Evolutionary conservation across 2,329 filamentous ascomycete species (phyloP), one percentile per base, ranked within the genome.

Genomic region (Lecanoromycetidae sp.): DNA sequence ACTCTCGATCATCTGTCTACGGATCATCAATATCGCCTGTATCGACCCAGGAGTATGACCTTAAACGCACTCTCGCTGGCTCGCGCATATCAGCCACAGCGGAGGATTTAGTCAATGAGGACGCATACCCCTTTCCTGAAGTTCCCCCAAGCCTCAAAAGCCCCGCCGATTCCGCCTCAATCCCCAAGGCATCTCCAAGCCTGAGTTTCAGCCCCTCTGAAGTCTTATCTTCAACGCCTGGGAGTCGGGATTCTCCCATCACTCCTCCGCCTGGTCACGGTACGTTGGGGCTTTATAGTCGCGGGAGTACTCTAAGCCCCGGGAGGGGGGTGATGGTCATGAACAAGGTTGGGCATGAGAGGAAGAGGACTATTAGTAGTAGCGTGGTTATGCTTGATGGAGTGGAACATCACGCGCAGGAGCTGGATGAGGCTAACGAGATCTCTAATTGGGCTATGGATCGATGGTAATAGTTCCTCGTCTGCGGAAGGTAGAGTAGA

Each of bases 381-480:
- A 66, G 70, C 55, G 67, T 68, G 48, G 70, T 73, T 39, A 62
- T 66, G 41, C 58, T 68, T 36, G 65, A 65, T 42, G 59, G 65
- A 19, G 62, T 65, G 1, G 66, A 69, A 3, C 69, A 71, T 25
- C 71, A 73, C 52, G 69, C 66, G 35, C 76, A 77, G 69, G 76
- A 79, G 42, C 56, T 79, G 23, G 76, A 80, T 50, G 64, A 67
- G 26, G 65, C 68, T 38, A 70, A 73, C 9, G 70, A 70, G 4
- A 66, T 71, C 45, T 64, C 65, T 4, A 56, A 66, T 22, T 68
- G 66, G 66, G 57, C 63, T 37, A 37, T 44, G 37, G 42, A 53
- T 20, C 44, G 50, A 26, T 52, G 47, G 47, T 54, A 37, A 49
- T 7, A 12, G 17, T 41, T 9, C 26, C 4, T 19, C 10, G 30